Conservation (phyloP, 2,329 filamentous ascomycete species). For the Emmonsiellopsis sp. region DNA sequence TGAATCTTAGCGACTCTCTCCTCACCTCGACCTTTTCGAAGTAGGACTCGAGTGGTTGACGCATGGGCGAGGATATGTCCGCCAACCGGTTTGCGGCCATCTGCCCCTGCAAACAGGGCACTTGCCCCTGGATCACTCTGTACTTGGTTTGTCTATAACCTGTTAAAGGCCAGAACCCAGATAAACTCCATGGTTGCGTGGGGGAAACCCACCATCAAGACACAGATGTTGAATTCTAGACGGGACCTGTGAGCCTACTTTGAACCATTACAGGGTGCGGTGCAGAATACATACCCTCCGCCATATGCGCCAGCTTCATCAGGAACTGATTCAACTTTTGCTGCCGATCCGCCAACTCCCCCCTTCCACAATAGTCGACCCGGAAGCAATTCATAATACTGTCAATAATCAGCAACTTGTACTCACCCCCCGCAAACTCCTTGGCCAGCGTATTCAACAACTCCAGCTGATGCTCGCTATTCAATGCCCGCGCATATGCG, state of each 20-base stretch:
- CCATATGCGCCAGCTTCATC: slow-evolving; percentile 54
- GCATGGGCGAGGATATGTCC: slow-evolving; percentile 62
- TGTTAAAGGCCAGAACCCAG: slow-evolving; percentile 3
- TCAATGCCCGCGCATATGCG: slow-evolving; percentile 53
- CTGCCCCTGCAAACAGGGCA: slow-evolving; percentile 56
- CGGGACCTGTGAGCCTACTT: slow-evolving; percentile 7
- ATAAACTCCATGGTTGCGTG: not conserved
- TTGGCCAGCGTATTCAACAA: slow-evolving; percentile 51
- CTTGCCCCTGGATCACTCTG: slow-evolving; percentile 61
- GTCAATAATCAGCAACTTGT: slow-evolving; percentile 58
- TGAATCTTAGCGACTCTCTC: slow-evolving; percentile 62
- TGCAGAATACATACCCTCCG: slow-evolving; percentile 40
- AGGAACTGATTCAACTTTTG: slow-evolving; percentile 59
- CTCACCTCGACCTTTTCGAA: slow-evolving; percentile 59
- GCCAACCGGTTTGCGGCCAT: slow-evolving; percentile 58
- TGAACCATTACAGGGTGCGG: no score
- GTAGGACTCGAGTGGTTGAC: slow-evolving; percentile 55
- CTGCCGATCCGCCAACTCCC: slow-evolving; percentile 59
- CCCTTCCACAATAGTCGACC: slow-evolving; percentile 57
- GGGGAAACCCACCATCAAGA: slow-evolving; percentile 43
- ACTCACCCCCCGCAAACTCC: slow-evolving; percentile 54
- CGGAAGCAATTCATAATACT: slow-evolving; percentile 62
- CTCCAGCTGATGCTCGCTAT: slow-evolving; percentile 58
- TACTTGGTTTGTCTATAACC: slow-evolving; percentile 55
- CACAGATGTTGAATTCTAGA: slow-evolving; percentile 57